Base-by-base conservation (phyloP, 139 green algal species). In the Coccomyxa sp. region DNA sequence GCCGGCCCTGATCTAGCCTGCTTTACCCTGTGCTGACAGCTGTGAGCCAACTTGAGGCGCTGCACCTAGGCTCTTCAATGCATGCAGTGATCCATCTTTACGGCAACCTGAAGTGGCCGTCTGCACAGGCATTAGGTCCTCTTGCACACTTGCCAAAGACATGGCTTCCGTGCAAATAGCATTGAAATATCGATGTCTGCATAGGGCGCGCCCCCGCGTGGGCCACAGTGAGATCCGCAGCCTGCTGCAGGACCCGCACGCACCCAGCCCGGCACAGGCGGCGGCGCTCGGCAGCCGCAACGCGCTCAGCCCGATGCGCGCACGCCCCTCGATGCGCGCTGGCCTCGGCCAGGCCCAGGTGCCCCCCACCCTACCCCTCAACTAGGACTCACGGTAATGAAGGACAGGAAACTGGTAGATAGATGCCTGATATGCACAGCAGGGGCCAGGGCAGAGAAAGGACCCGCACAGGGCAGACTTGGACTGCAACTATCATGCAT, bases 271-370 rank as follows among this genome's bases (percentile, higher is more conserved):
- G 14, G 57, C 25, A 11, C n/a, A 71, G 63, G 18, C 21, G 63
- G 63, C 63, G 23, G 81, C 78, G 45, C 59, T 84, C 71, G 81
- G 83, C 83, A 86, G 83, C 83, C 78, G 77, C 76, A 75, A 77
- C 13, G 60, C 82, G 45, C 83, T 86, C 7, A 86, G 83, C 67
- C 83, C 83, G 21, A 67, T 82, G 27, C 67, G 83, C 45, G 77
- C 75, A 23, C 32, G 25, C 16, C n/a, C 25, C 16, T 66, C n/a
- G 27, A 63, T 75, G 13, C 80, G 28, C 21, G 23, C 38, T 11
- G 45, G 74, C n/a, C 75, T 85, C 17, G 77, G 77, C 27, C 31
- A 57, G 13, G 27, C 74, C 12, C 81, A 82, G 77, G 79, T 86
- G 25, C 15, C 11, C 13, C 12, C n/a, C 14, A 23, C 16, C 58